These are phyloP conservation scores for Talaromyces sp. DNA, from an alignment of 2,329 filamentous ascomycete genomes.

Conservation along the genomic window DNA sequence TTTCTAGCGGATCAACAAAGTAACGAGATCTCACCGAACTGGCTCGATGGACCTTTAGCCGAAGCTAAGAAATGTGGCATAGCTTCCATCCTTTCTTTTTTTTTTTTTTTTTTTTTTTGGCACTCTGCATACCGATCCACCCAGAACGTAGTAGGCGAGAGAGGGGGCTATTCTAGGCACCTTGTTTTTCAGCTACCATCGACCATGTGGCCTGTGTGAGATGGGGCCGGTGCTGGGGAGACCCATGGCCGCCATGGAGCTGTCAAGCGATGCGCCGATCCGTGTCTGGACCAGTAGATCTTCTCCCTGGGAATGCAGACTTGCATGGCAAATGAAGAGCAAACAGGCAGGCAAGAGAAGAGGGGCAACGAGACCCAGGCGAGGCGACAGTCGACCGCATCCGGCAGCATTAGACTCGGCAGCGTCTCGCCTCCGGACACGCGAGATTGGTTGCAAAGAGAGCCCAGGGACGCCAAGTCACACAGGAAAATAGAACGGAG, in stretches of 20 bases:
- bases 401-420: not conserved
- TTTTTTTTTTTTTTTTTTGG: not conserved
- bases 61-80: not conserved
- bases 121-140: not conserved
- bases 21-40: not conserved
- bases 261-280: not conserved
- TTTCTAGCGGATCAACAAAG: not conserved
- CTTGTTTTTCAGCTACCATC: not conserved
- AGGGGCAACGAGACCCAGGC: not conserved
- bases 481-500: not conserved
- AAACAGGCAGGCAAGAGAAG: not conserved
- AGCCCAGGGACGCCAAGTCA: not conserved
- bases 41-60: not conserved
- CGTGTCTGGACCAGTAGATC: not conserved
- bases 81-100: not conserved
- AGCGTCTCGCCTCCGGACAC: not conserved
- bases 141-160: not conserved
- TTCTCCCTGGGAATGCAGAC: not conserved
- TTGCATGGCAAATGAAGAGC: not conserved
- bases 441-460: not conserved
- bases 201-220: not conserved
- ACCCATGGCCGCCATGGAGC: not conserved
- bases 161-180: not conserved
- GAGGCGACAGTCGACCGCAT: not conserved
- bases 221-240: not conserved